Conservation (phyloP, 1,284 basidiomycete species). For the Sanghuangporus baumii region DNA sequence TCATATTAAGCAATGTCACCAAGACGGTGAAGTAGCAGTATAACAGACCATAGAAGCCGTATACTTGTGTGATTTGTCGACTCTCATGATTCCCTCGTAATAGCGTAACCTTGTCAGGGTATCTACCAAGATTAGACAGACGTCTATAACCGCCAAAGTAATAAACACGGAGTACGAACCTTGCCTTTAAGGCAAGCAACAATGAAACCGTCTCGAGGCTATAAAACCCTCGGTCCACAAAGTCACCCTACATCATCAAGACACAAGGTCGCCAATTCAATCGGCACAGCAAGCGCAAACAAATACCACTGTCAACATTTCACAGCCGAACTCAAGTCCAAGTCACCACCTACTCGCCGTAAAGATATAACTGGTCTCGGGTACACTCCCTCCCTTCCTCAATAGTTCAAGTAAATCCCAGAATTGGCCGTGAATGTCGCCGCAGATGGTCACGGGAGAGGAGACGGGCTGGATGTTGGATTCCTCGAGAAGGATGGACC, state of each 20-base stretch:
- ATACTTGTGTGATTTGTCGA: conserved; percentile 96
- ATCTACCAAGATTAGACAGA: conserved; percentile 40
- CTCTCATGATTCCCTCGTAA: conserved; percentile 94
- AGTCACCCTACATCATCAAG: conserved; percentile 72
- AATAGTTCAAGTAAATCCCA: conserved; percentile 93
- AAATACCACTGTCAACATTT: conserved; percentile 3
- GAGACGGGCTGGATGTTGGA: conserved; percentile 93
- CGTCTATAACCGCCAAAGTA: neutral
- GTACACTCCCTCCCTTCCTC: conserved; percentile 82
- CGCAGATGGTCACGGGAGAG: conserved; percentile 88
- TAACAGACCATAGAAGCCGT: conserved; percentile 91
- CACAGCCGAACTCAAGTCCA: neutral
- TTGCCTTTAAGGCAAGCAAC: conserved; percentile 84
- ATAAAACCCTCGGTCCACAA: conserved; percentile 96
- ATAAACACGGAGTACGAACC: conserved; percentile 42
- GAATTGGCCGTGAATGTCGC: conserved; percentile 94
- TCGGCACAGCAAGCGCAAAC: conserved; percentile 1
- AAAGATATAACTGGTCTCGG: conserved; percentile 93
- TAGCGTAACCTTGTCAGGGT: conserved; percentile 89
- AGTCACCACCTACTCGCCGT: conserved; percentile 74
- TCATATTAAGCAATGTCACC: neutral
- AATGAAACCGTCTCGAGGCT: conserved; percentile 94
- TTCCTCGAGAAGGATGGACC: conserved; percentile 86
- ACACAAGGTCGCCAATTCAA: conserved; percentile 8
- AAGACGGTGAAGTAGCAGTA: neutral